Conservation (phyloP, 2,329 filamentous ascomycete species). For the Ceratocystis variospora region DNA sequence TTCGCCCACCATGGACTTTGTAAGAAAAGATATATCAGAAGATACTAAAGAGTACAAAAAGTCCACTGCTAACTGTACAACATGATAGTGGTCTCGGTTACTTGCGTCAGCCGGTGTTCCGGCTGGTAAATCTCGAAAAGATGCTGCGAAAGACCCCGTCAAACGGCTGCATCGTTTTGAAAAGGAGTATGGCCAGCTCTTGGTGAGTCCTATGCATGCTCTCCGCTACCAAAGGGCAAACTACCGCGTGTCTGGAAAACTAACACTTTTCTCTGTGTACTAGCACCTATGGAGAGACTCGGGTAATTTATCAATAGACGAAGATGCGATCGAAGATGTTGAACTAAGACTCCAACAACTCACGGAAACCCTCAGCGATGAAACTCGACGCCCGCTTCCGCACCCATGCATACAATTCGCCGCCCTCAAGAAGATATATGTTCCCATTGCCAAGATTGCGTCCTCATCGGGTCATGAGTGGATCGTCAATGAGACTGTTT, state of each 20-base stretch:
- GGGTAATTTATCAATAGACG: constrained; percentile 45
- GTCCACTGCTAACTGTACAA: background rate
- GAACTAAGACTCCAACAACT: constrained; percentile 50
- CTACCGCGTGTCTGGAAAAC: background rate
- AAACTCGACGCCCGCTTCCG: constrained; percentile 73
- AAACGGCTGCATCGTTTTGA: constrained; percentile 53
- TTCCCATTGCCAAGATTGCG: constrained; percentile 78
- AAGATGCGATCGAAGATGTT: constrained; percentile 48
- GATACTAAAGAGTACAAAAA: background rate
- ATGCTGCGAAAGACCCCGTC: constrained; percentile 48
- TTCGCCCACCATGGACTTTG: constrained; percentile 14
- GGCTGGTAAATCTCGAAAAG: constrained; percentile 41
- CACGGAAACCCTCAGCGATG: constrained; percentile 67
- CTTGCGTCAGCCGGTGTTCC: constrained; percentile 48
- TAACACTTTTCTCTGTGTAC: constrained; percentile 1
- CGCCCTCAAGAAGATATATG: constrained; percentile 74
- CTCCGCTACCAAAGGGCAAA: background rate
- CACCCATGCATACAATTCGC: constrained; percentile 87
- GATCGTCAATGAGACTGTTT: constrained; percentile 70
- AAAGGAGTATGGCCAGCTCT: constrained; percentile 48
- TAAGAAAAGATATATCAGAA: background rate
- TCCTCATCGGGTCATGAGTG: constrained; percentile 71
- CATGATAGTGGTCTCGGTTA: constrained; percentile 49
- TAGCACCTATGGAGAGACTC: constrained; percentile 43
- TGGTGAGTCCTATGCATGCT: constrained; percentile 32